These are phyloP conservation scores for Plasmodium reichenowi DNA, from an alignment of 169 alveolate species.

Conservation along the genomic window DNA sequence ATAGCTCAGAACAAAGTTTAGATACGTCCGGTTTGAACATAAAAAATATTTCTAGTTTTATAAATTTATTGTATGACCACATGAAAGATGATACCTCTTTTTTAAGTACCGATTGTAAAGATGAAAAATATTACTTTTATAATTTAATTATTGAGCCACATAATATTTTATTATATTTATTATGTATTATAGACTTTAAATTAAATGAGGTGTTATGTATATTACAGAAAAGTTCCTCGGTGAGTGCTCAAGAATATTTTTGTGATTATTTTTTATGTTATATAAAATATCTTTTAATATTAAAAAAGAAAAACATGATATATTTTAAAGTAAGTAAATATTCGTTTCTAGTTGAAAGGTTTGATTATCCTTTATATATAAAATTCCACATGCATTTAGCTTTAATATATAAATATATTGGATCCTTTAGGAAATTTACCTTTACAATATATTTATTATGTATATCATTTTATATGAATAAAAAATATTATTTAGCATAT, in stretches of 20 bases:
- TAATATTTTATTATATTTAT: constrained; percentile 41
- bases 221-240: background rate
- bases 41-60: constrained; percentile 25
- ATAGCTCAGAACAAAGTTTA: constrained; percentile 7
- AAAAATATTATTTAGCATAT: constrained; percentile 30
- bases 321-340: constrained; percentile 25
- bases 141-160: constrained; percentile 33
- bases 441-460: constrained; percentile 53
- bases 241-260: constrained; percentile 23
- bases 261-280: constrained; percentile 54
- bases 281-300: constrained; percentile 33
- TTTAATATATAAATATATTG: constrained; percentile 33
- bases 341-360: constrained; percentile 22
- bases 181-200: constrained; percentile 37
- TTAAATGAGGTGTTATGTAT: constrained; percentile 5
- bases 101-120: background rate
- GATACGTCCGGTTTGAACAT: background rate
- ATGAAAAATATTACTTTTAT: constrained; percentile 15
- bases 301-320: constrained; percentile 18
- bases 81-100: background rate
- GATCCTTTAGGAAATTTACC: constrained; percentile 60
- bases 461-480: constrained; percentile 12
- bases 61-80: constrained; percentile 17
- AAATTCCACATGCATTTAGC: constrained; percentile 30
- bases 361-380: constrained; percentile 16